Percentiles rank a stretch among this genome's conserved stretches.
Conservation (phyloP, 257 asterid species). For the Solanum microdontum region DNA sequence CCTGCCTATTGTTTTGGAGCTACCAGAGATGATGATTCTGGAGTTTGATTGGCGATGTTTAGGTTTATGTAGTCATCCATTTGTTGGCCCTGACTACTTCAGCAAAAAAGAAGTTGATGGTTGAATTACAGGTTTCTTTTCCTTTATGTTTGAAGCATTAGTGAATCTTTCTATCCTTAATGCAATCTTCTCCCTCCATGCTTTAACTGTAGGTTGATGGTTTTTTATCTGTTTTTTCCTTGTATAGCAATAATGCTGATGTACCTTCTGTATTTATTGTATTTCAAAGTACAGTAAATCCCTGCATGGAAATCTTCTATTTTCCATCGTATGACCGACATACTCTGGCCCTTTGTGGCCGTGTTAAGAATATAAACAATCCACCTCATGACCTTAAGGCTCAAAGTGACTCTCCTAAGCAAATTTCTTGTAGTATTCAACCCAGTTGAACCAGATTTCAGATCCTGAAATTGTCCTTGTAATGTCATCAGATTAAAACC, state of each 20-base stretch:
- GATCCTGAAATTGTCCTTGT: neutral
- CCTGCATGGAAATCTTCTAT: neutral
- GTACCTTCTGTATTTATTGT: neutral
- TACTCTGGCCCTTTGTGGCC: neutral
- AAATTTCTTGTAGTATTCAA: neutral
- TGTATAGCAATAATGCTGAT: neutral
- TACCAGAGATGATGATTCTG: neutral
- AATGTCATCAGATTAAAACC: neutral
- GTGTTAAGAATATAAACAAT: neutral
- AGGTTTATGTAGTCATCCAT: neutral
- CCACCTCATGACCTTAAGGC: neutral
- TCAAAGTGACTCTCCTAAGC: neutral
- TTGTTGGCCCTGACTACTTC: neutral
- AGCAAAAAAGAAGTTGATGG: neutral
- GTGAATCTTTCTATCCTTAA: neutral
- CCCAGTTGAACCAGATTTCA: neutral
- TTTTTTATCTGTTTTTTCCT: neutral
- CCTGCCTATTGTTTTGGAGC: neutral
- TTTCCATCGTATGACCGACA: neutral
- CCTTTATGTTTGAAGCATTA: neutral
- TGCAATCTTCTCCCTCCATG: neutral
- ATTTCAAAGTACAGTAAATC: neutral
- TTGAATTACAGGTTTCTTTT: neutral
- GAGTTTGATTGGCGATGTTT: neutral
- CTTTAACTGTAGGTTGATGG: neutral